Conservation (phyloP, 352 stramenopile species). For the Pythium dissimile region DNA sequence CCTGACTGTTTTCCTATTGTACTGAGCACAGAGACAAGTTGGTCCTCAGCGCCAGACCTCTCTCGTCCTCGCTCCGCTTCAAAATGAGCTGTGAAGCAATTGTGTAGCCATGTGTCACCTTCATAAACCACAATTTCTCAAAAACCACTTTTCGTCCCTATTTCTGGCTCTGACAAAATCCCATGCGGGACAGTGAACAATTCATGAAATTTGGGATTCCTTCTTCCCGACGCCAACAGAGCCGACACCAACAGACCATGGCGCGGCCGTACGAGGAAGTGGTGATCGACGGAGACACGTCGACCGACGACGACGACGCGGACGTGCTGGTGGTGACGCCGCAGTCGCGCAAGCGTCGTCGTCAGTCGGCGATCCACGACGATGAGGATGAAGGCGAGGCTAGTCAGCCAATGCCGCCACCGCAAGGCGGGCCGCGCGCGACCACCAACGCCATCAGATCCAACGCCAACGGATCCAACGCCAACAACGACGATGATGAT, state of each 20-base stretch:
- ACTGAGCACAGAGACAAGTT: no score
- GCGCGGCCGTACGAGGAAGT: constrained; percentile 49
- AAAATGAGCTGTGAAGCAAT: no score
- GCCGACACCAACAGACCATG: no score
- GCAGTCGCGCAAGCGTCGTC: constrained; percentile 58
- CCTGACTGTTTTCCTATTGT: no score
- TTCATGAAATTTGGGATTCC: no score
- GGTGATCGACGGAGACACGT: constrained; percentile 69
- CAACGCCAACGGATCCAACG: no score
- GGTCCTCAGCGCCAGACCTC: background rate
- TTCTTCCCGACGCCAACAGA: constrained; percentile 3
- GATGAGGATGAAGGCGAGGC: constrained; percentile 48
- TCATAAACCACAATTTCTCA: background rate
- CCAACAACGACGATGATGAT: constrained; percentile 4
- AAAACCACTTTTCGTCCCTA: constrained; percentile 17
- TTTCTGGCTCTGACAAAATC: no score
- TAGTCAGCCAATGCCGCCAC: background rate
- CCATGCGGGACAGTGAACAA: background rate
- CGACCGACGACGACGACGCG: constrained; percentile 38
- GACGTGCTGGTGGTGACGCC: constrained; percentile 53
- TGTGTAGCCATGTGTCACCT: background rate
- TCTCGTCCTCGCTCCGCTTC: no score
- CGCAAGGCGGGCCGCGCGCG: background rate
- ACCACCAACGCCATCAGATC: constrained; percentile 6
- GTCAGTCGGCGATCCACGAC: constrained; percentile 50